Percentiles rank a stretch among this genome's conserved stretches.
phyloP scores from a whole-genome alignment of 306 rosid genomes.

The Neltuma alba region DNA sequence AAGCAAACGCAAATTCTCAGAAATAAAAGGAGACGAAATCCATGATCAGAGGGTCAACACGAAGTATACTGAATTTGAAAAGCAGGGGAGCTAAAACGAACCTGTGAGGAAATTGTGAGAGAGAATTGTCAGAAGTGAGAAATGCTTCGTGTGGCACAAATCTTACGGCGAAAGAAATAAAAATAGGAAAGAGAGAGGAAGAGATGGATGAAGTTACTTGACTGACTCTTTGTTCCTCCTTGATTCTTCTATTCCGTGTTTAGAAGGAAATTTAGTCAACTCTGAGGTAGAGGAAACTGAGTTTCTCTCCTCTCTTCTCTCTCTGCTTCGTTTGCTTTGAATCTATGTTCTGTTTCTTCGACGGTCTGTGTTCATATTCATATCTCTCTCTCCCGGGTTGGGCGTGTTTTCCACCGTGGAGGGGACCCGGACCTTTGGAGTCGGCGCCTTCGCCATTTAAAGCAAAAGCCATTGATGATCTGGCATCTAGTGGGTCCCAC shows the following conservation, averaged over 20 bases:
- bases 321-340: constrained; percentile 15
- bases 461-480: constrained; percentile 20
- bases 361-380: neutral
- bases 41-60: neutral
- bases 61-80: neutral
- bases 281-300: neutral
- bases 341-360: neutral
- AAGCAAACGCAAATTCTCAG: neutral
- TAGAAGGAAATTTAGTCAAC: constrained; percentile 32
- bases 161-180: constrained; percentile 15
- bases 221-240: neutral
- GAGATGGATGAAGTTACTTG: constrained; percentile 1
- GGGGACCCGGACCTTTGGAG: neutral
- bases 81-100: constrained; percentile 1
- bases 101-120: constrained; percentile 26
- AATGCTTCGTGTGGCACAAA: constrained; percentile 30
- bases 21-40: neutral
- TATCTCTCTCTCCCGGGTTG: neutral
- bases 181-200: neutral
- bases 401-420: neutral
- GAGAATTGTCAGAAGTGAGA: neutral
- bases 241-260: constrained; percentile 30
- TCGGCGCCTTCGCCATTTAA: constrained; percentile 41
- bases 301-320: neutral
- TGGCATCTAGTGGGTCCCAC: constrained; percentile 4